Conservation (phyloP, 2,329 filamentous ascomycete species). For the Fusarium torreyae region DNA sequence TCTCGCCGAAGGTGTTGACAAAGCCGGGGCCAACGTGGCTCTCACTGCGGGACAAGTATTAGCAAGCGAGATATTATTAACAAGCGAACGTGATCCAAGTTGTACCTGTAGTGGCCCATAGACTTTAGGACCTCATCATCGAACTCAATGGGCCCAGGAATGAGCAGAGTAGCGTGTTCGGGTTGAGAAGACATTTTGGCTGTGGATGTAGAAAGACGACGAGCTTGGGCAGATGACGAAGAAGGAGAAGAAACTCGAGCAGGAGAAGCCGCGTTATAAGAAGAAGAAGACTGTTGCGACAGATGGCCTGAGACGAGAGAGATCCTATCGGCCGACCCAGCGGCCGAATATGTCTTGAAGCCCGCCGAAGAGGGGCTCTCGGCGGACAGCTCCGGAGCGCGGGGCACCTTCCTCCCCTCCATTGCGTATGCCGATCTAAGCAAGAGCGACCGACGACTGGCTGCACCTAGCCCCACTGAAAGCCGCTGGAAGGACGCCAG, state of each 20-base stretch:
- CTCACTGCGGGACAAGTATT: conserved; percentile 71
- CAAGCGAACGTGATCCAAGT: conserved; percentile 7
- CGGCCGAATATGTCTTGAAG: conserved; percentile 46
- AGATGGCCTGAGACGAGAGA: conserved; percentile 51
- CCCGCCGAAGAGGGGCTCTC: conserved; percentile 51
- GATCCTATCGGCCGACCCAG: conserved; percentile 50
- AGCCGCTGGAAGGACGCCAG: conserved; percentile 46
- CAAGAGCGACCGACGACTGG: conserved; percentile 40
- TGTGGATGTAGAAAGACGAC: conserved; percentile 45
- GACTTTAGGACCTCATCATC: conserved; percentile 96
- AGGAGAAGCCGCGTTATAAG: conserved; percentile 38
- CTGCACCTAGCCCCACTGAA: conserved; percentile 37
- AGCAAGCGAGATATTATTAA: conserved; percentile 13
- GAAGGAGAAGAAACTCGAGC: conserved; percentile 33
- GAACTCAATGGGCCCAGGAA: conserved; percentile 97
- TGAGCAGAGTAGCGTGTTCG: conserved; percentile 82
- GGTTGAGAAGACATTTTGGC: conserved; percentile 74
- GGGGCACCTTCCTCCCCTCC: conserved; percentile 50
- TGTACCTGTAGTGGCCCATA: conserved; percentile 90
- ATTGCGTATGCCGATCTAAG: conserved; percentile 48
- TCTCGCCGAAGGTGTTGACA: conserved; percentile 91
- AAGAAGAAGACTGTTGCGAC: conserved; percentile 32
- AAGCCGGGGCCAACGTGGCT: conserved; percentile 93
- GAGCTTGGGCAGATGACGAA: conserved; percentile 33
- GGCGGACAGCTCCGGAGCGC: conserved; percentile 50